Evolutionary conservation across 2,329 filamentous ascomycete species (phyloP), one percentile per base, ranked within the genome.

Genomic region (Ophiostoma tasmaniense): DNA sequence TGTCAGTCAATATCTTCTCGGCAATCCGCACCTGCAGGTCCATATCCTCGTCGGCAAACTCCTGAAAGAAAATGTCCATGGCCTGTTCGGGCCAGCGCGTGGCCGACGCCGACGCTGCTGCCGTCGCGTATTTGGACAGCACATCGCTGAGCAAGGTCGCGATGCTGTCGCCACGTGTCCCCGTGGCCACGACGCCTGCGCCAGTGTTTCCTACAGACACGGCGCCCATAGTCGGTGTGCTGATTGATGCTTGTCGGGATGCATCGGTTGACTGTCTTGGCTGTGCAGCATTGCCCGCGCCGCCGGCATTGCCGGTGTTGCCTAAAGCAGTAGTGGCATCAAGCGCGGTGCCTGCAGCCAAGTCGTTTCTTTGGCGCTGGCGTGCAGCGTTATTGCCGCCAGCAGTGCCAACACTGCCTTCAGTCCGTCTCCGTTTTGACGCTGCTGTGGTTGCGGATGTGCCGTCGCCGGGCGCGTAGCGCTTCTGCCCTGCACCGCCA

Each of bases 1-100:
- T 83, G 72, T 87, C 83, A n/a, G 83, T 81, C 33, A 87, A 78
- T 1, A 84, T 81, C 71, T 84, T 84, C 75, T 87, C 85, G 0
- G 84, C 84, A 42, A 87, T 84, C 75, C 84, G 85, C 52, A 87
- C 78, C 77, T 87, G 85, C 69, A 87, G 74, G 72, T 87, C 85
- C 70, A 83, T 78, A 70, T 87, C 84, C 72, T 87, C 85, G 65
- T 82, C 80, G 17, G 80, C 77, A 73, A 87, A 87, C 70, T 87
- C 85, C 39, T 80, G 79, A 75, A 87, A 87, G 73, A 87, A 84
- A 5, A 86, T 80, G 69, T 87, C 85, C 67, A 87, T 79, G 0
- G 85, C 85, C 74, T 84, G 82, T 74, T 87, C 85, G 5, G 83
- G 80, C 84, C 84, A 87, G 50, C 77, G 80, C 6, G 81, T 78